These are phyloP conservation scores for Colletotrichum sp. DNA, from an alignment of 2,329 filamentous ascomycete species.

Conservation along the genomic window DNA sequence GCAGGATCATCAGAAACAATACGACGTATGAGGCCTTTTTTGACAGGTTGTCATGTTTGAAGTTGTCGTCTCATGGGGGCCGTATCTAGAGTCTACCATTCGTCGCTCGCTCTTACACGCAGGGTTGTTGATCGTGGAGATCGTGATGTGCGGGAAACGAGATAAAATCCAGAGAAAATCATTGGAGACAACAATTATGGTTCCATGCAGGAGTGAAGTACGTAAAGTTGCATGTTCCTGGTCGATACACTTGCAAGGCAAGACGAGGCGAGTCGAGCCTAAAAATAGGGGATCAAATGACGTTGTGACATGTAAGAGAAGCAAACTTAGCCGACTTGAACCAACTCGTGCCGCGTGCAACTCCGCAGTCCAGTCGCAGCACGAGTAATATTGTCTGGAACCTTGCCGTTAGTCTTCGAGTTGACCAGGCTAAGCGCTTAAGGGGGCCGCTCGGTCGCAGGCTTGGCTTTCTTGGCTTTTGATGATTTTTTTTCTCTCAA, in stretches of 20 bases:
- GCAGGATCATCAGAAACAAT: not conserved
- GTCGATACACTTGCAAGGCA: slow-evolving; percentile 13
- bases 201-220: slow-evolving; percentile 15
- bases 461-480: not conserved
- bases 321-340: slow-evolving; percentile 19
- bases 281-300: slow-evolving; percentile 11
- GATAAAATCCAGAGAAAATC: not conserved
- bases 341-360: slow-evolving; percentile 2
- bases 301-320: slow-evolving; percentile 17
- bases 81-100: not conserved
- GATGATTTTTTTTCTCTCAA: not conserved
- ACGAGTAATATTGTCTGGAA: slow-evolving; percentile 4
- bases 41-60: not conserved
- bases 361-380: slow-evolving; percentile 1
- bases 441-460: not conserved
- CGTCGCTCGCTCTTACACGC: not conserved
- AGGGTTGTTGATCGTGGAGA: not conserved
- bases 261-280: slow-evolving; percentile 15
- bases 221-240: slow-evolving; percentile 15
- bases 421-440: not conserved
- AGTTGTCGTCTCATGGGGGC: slow-evolving; percentile 3
- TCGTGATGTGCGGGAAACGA: not conserved
- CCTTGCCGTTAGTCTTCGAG: slow-evolving; percentile 8
- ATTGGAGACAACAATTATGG: slow-evolving; percentile 8
- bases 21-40: not conserved